phyloP scores from a whole-genome alignment of 352 stramenopile genomes.

The Pythium grandisporangium region DNA sequence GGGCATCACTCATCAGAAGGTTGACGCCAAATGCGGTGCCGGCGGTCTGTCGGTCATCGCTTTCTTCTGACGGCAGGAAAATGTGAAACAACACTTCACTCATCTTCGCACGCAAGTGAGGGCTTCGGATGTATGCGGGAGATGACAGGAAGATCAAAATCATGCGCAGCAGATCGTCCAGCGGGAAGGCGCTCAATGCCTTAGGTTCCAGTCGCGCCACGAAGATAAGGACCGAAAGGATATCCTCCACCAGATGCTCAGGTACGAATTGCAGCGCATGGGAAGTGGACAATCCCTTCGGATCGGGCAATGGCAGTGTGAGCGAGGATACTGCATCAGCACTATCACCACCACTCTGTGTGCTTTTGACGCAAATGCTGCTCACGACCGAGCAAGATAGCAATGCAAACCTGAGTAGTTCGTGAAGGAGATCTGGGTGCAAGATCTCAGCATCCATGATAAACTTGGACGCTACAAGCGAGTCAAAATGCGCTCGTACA shows the following conservation, averaged over 20 bases:
- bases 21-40: conserved; percentile 32
- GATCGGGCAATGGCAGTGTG: conserved; percentile 28
- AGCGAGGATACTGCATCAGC: conserved; percentile 9
- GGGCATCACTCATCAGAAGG: conserved; percentile 46
- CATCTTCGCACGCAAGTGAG: conserved; percentile 94
- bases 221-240: conserved; percentile 90
- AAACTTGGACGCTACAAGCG: conserved; percentile 62
- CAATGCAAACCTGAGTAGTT: conserved; percentile 63
- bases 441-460: conserved; percentile 71
- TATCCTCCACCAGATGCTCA: conserved; percentile 94
- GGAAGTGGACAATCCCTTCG: conserved; percentile 13
- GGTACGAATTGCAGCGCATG: conserved; percentile 77
- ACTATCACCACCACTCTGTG: neutral
- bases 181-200: conserved; percentile 71
- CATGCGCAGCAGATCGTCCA: conserved; percentile 87
- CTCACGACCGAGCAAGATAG: conserved; percentile 57
- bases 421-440: conserved; percentile 69
- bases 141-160: conserved; percentile 89
- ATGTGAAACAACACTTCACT: conserved; percentile 95
- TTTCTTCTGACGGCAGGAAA: conserved; percentile 89
- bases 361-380: conserved; percentile 40
- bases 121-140: conserved; percentile 76
- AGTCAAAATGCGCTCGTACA: conserved; percentile 66
- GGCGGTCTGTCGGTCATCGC: conserved; percentile 62
- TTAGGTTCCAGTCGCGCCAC: conserved; percentile 83